Conservation (phyloP, 208 protist species). For the Wallacemonas sp. region DNA sequence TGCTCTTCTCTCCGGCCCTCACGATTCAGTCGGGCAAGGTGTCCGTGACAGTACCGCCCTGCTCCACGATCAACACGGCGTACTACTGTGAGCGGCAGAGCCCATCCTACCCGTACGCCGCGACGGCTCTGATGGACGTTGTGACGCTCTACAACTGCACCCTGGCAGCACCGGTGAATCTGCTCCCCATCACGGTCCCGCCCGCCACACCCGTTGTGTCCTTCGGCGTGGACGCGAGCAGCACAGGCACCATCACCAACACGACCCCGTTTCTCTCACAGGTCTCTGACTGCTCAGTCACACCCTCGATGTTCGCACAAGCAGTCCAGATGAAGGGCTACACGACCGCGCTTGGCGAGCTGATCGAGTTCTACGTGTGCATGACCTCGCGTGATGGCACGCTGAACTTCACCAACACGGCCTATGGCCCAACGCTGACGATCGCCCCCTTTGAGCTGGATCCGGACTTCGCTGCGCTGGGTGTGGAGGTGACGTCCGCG, state of each 20-base stretch:
- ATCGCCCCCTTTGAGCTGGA: constrained; percentile 12
- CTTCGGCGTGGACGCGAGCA: constrained; percentile 7
- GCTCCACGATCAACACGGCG: not conserved
- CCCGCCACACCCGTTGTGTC: constrained; percentile 10
- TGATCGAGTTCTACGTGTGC: constrained; percentile 27
- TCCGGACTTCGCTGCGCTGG: constrained; percentile 16
- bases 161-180: not conserved
- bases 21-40: not conserved
- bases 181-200: not conserved
- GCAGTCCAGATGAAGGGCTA: constrained; percentile 13
- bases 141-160: constrained; percentile 29
- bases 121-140: constrained; percentile 10
- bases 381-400: constrained; percentile 27
- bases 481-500: constrained; percentile 5
- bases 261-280: constrained; percentile 24
- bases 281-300: not conserved
- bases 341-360: constrained; percentile 9
- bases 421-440: constrained; percentile 20
- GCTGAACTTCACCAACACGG: constrained; percentile 28
- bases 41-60: constrained; percentile 10
- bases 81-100: constrained; percentile 30
- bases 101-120: not conserved
- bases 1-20: constrained; percentile 3
- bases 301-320: not conserved
- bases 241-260: constrained; percentile 10